Conservation (phyloP, 768 basidiomycete species). For the Coprinopsis cinerea region DNA sequence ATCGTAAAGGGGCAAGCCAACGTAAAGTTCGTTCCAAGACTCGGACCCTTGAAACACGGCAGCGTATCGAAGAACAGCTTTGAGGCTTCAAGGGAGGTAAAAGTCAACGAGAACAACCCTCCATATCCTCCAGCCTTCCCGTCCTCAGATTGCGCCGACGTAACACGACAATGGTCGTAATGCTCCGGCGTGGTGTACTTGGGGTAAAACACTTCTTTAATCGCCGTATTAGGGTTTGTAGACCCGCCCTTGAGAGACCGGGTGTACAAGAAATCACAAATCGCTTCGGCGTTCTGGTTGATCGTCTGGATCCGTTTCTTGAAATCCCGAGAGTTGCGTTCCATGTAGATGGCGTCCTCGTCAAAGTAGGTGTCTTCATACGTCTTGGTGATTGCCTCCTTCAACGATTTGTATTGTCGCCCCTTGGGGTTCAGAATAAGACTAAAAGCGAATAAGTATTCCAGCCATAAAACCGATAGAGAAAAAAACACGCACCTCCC, state of each 20-base stretch:
- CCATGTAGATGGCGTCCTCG: constrained; percentile 95
- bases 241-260: constrained; percentile 45
- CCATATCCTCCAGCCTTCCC: constrained; percentile 59
- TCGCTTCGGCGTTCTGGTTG: constrained; percentile 74
- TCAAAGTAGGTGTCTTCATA: constrained; percentile 87
- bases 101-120: constrained; percentile 83
- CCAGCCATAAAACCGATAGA: background rate
- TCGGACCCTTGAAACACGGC: constrained; percentile 83
- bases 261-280: constrained; percentile 73
- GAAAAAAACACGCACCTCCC: constrained; percentile 61
- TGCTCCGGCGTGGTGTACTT: constrained; percentile 68
- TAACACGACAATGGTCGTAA: constrained; percentile 66
- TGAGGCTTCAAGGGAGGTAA: constrained; percentile 63
- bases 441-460: constrained; percentile 49
- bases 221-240: constrained; percentile 33
- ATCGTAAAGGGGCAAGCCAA: constrained; percentile 92
- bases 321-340: constrained; percentile 96
- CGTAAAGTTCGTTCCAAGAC: constrained; percentile 93
- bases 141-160: constrained; percentile 28
- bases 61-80: constrained; percentile 82
- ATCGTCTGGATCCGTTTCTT: constrained; percentile 64
- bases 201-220: constrained; percentile 89
- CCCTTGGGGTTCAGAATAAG: constrained; percentile 81
- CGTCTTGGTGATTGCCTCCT: constrained; percentile 42
- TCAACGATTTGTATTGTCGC: constrained; percentile 63